phyloP scores from a whole-genome alignment of 768 basidiomycete species.

The Nidula microcarpa region DNA sequence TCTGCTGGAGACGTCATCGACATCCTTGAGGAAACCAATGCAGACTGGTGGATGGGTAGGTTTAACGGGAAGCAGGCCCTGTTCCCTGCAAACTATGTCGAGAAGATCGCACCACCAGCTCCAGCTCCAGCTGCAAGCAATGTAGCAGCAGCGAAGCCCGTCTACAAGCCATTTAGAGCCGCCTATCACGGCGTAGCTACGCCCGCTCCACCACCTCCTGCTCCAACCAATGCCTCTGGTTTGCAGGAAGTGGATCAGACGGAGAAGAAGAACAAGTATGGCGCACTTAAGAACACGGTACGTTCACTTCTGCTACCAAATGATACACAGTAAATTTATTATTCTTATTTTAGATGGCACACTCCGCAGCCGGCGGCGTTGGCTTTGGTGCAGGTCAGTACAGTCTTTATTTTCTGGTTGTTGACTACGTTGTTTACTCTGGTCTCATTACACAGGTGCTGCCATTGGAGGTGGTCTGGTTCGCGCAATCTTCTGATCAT shows the following conservation, averaged over 20 bases:
- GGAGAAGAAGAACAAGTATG: constrained; percentile 59
- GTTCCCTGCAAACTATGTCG: constrained; percentile 76
- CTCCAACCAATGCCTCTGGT: constrained; percentile 35
- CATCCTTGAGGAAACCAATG: constrained; percentile 74
- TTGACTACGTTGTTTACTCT: background rate
- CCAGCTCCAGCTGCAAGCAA: constrained; percentile 8
- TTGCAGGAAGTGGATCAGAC: constrained; percentile 40
- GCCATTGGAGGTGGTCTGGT: constrained; percentile 4
- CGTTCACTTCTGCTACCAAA: constrained; percentile 7
- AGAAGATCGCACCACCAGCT: constrained; percentile 39
- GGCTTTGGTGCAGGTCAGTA: constrained; percentile 72
- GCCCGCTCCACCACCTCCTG: constrained; percentile 31
- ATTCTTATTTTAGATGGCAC: constrained; percentile 38
- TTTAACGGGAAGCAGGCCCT: constrained; percentile 63
- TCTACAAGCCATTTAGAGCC: constrained; percentile 43
- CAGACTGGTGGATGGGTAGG: constrained; percentile 85
- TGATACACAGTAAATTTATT: background rate
- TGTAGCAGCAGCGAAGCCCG: constrained; percentile 19
- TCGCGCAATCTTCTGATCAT: constrained; percentile 1
- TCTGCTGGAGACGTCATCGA: constrained; percentile 72
- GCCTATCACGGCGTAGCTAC: constrained; percentile 34
- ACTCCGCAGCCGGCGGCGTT: constrained; percentile 65
- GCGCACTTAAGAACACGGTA: constrained; percentile 57
- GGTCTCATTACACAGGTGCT: background rate
- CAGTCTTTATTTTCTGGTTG: background rate